Base-by-base conservation (phyloP, 306 rosid genomes). In the Hylodesmum podocarpum region DNA sequence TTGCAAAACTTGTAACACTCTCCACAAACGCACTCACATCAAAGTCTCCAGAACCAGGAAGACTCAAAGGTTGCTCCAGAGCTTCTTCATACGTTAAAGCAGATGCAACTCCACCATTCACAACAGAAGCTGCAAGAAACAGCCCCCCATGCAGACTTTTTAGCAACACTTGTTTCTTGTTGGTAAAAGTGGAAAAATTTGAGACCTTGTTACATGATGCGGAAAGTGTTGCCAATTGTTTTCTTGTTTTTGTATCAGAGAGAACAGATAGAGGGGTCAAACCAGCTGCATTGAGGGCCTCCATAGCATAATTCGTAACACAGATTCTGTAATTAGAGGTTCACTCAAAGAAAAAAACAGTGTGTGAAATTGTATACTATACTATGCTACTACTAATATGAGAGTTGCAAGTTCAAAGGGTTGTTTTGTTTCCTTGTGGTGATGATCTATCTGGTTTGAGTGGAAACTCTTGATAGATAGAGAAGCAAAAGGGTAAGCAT, bases 1-100 rank as follows among this genome's bases (percentile, higher is more conserved):
- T 70, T 18, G 78, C 96, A 89, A 90, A 90, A 29, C 77, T 65
- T 12, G 86, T 27, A 29, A 84, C 83, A 66, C 78, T 88, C 39
- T 90, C 91, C 27, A 92, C 72, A 80, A 79, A 66, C 49, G 83
- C 87, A 81, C 34, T 85, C 68, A 73, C 68, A 75, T 91, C 95
- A 53, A 85, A 73, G 55, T 85, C 92, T 62, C 80, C 91, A 50
- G 79, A 50, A 62, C 8, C 21, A 14, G 85, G 77, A 57, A 44
- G 10, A 40, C 64, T 78, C 65, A 75, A 57, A 57, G 86, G 46
- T 74, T 86, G 87, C 21, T 46, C 78, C 55, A 96, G 49, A 50
- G 90, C 97, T 51, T 96, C 99, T 12, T 95, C 99, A 75, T 96
- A 89, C 3, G 99, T 83, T 49, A 91, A 19, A 81, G 99, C 97